Evolutionary conservation across 805 yeast species (phyloP).

Genomic region (Lipomyces yamadae): DNA sequence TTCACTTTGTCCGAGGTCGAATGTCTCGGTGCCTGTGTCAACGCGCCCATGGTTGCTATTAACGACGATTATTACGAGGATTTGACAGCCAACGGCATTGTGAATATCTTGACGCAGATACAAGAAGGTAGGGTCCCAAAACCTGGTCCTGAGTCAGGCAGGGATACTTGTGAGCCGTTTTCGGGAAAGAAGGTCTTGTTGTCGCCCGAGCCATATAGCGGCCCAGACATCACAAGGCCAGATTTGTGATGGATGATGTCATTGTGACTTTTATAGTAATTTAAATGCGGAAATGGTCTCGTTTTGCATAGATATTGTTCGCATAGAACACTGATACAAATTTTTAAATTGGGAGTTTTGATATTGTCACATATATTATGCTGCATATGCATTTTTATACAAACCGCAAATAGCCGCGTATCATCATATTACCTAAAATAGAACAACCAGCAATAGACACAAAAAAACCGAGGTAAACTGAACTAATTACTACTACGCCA

Average conservation of each 20-base stretch:
- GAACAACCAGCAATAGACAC: background rate
- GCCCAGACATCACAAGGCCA: constrained; percentile 70
- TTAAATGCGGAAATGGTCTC: background rate
- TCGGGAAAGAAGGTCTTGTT: constrained; percentile 69
- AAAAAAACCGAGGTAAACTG: constrained; percentile 3
- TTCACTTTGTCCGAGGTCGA: constrained; percentile 88
- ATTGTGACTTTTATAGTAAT: background rate
- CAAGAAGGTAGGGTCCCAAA: constrained; percentile 64
- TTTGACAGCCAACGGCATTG: constrained; percentile 68
- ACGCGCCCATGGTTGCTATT: constrained; percentile 85
- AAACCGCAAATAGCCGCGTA: background rate
- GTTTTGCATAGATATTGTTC: background rate
- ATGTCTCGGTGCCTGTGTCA: constrained; percentile 90
- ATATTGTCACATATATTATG: background rate
- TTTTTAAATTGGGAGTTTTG: background rate
- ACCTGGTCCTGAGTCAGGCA: constrained; percentile 71
- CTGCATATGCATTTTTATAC: background rate
- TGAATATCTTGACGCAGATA: constrained; percentile 63
- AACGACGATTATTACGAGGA: constrained; percentile 86
- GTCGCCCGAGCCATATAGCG: constrained; percentile 66
- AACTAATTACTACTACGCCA: constrained; percentile 7
- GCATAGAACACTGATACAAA: background rate
- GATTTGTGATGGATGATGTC: constrained; percentile 56
- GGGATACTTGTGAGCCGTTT: constrained; percentile 73
- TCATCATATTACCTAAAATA: background rate